Evolutionary conservation across 768 basidiomycete genomes (phyloP), one percentile per base, ranked within the genome.

Genomic region (Agaricus blazei): DNA sequence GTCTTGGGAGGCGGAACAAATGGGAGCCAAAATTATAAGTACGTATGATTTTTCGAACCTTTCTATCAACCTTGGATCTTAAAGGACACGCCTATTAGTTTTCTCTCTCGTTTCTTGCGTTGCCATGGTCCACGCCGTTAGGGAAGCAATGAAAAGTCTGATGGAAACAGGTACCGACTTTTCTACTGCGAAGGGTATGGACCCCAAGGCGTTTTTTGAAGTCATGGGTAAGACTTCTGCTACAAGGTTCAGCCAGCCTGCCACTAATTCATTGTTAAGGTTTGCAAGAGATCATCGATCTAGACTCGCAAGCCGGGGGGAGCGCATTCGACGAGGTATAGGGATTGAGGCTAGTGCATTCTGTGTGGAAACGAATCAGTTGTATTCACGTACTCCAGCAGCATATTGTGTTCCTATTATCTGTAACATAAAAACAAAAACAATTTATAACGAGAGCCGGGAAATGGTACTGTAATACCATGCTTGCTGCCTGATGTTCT

Each of bases 91-190:
- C 40, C 0, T 34, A 11, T 11, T 46, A 88, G 85, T 88, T 63
- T 89, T 88, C 68, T 88, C 86, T 3, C 72, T 88, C 9, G 84
- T 86, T 3, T 88, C 87, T 27, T 85, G 83, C 59, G 87, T 89
- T 28, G 85, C 87, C 34, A 85, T 85, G 61, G 81, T 87, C 5
- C 87, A 89, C 61, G 86, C 79, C n/a, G 78, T 87, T 48, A 82
- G 87, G 46, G 80, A 81, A 15, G 88, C 87, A 3, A 87, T 89
- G 84, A 77, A 77, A 12, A 81, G 81, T 0, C 68, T 89, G 46
- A 87, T 83, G 73, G 85, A 86, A 70, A 87, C 86, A 3, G 87
- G 87, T 9, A 89, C 87, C 9, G 87, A 89, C 66, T 87, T 84
- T 65, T 43, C 63, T n/a, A 69, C 73, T 28, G 73, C 75, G 11